phyloP scores from a whole-genome alignment of 768 basidiomycete genomes.

The Kwoniella dejecticola region DNA sequence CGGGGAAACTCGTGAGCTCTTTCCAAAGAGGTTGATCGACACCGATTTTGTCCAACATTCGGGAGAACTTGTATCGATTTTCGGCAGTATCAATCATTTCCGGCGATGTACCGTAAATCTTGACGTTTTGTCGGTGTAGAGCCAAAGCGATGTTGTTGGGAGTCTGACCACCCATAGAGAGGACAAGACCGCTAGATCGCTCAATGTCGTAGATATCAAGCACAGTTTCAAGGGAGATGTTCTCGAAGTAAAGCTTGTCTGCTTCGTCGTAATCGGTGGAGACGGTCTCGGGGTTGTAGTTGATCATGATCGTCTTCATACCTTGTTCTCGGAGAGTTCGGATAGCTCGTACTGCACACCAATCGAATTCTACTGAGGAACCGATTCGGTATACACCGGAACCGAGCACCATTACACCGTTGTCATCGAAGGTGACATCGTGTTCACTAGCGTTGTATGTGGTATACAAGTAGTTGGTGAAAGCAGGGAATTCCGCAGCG shows the following conservation, averaged over 20 bases:
- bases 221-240: conserved; percentile 93
- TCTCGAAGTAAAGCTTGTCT: conserved; percentile 97
- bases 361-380: conserved; percentile 98
- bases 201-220: conserved; percentile 95
- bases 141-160: conserved; percentile 98
- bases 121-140: conserved; percentile 94
- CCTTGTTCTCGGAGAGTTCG: conserved; percentile 93
- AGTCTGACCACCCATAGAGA: conserved; percentile 98
- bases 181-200: conserved; percentile 81
- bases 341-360: conserved; percentile 98
- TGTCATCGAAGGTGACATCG: conserved; percentile 83
- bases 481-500: conserved; percentile 97
- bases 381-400: conserved; percentile 99
- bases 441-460: conserved; percentile 97
- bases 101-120: conserved; percentile 96
- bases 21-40: conserved; percentile 98
- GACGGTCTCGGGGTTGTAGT: conserved; percentile 99
- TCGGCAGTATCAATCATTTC: conserved; percentile 99
- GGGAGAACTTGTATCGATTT: conserved; percentile 99
- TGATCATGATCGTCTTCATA: conserved; percentile 95
- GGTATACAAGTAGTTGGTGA: conserved; percentile 97
- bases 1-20: conserved; percentile 87
- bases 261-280: conserved; percentile 99
- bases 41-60: conserved; percentile 93
- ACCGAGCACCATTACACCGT: conserved; percentile 94